Evolutionary conservation across 1,139 yeast genomes (phyloP).

Genomic region (Nadsonia starkeyi-henricii): DNA sequence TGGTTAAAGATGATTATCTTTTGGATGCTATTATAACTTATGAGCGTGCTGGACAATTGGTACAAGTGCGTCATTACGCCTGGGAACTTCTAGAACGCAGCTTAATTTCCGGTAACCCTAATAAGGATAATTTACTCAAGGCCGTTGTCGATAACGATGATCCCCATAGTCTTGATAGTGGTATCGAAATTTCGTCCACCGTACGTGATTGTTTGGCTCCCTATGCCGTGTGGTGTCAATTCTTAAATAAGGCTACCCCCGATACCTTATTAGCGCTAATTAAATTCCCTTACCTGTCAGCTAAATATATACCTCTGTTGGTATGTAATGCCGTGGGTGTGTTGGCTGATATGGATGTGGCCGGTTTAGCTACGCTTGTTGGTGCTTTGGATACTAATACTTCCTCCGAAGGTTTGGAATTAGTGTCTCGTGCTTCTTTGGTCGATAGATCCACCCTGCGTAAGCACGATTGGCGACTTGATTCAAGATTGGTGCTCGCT

Average conservation of each 20-base stretch:
- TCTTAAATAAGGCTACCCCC: conserved; percentile 26
- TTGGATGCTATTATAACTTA: conserved; percentile 58
- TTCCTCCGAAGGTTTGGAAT: neutral
- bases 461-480: neutral
- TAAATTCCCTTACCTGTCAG: conserved; percentile 52
- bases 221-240: conserved; percentile 49
- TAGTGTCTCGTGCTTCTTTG: neutral
- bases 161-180: conserved; percentile 8
- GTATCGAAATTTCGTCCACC: conserved; percentile 30
- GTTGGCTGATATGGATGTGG: conserved; percentile 2
- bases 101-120: conserved; percentile 28
- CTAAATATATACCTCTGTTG: conserved; percentile 31
- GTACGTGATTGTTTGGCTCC: conserved; percentile 60
- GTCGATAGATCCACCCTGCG: neutral
- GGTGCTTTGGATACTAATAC: conserved; percentile 30
- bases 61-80: conserved; percentile 27
- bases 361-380: conserved; percentile 35
- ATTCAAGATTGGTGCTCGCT: too few species aligned
- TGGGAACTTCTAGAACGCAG: conserved; percentile 50
- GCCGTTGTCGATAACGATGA: conserved; percentile 13
- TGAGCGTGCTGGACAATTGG: conserved; percentile 47
- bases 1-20: conserved; percentile 22
- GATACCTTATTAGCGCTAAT: conserved; percentile 35
- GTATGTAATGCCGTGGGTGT: neutral
- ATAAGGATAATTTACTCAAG: conserved; percentile 12